Conservation (phyloP, 331 rosid species). For the Arachis monticola region DNA sequence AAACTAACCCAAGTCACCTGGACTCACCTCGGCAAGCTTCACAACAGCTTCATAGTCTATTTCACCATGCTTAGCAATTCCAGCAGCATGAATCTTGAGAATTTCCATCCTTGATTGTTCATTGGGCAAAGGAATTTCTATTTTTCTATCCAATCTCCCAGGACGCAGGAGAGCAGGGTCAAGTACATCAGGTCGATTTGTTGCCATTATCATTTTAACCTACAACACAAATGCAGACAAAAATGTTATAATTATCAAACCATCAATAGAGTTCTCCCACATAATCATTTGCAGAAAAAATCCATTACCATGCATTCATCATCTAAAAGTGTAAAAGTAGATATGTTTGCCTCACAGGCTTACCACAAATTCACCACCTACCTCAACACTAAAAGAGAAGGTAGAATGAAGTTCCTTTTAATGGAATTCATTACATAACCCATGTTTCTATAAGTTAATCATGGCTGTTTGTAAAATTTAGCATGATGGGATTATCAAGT, state of each 20-base stretch:
- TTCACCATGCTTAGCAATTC: constrained; percentile 97
- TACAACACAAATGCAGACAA: constrained; percentile 36
- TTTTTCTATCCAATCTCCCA: constrained; percentile 92
- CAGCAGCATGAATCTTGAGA: constrained; percentile 97
- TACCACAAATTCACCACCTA: background rate
- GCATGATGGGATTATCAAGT: constrained; percentile 23
- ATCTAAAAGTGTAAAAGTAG: background rate
- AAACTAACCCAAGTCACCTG: constrained; percentile 22
- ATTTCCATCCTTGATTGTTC: constrained; percentile 97
- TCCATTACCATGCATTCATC: background rate
- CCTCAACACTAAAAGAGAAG: background rate
- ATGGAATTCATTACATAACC: background rate
- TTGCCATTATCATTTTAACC: constrained; percentile 99
- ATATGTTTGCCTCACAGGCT: background rate
- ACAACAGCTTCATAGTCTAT: constrained; percentile 98
- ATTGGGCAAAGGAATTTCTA: constrained; percentile 96
- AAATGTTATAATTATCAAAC: constrained; percentile 12
- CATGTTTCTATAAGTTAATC: background rate
- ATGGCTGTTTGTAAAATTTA: constrained; percentile 1
- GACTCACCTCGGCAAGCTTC: constrained; percentile 91
- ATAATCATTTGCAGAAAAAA: constrained; percentile 24
- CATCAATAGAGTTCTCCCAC: constrained; percentile 18
- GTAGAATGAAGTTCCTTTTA: background rate
- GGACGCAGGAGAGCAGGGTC: constrained; percentile 99
- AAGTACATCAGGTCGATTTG: constrained; percentile 95